These are phyloP conservation scores for Aspergillus tubingensis DNA, from an alignment of 2,329 filamentous ascomycete species.

Conservation along the genomic window DNA sequence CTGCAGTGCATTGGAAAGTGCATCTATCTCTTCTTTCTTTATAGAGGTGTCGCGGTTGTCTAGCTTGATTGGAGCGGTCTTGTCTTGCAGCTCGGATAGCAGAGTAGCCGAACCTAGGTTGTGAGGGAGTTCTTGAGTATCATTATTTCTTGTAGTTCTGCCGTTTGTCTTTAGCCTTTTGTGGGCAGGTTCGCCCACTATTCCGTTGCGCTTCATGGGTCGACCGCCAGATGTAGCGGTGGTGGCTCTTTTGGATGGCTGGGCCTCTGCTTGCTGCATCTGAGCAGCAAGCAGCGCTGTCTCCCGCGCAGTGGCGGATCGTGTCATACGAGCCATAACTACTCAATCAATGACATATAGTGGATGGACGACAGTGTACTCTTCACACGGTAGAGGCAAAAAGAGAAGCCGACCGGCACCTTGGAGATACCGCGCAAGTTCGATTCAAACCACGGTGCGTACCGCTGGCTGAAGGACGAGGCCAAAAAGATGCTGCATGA, in stretches of 20 bases:
- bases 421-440: no score
- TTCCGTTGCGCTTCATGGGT: conserved; percentile 18
- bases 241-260: background rate
- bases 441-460: no score
- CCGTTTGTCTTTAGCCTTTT: conserved; percentile 28
- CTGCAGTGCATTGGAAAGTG: conserved; percentile 17
- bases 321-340: conserved; percentile 31
- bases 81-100: background rate
- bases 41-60: background rate
- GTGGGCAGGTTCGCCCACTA: conserved; percentile 22
- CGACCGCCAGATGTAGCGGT: background rate
- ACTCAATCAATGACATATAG: background rate
- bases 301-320: conserved; percentile 28
- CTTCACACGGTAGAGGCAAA: background rate
- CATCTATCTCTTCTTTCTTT: conserved; percentile 10
- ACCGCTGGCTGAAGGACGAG: background rate
- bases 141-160: conserved; percentile 6
- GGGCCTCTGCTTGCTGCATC: conserved; percentile 6
- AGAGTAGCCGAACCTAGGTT: conserved; percentile 50
- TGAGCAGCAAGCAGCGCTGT: conserved; percentile 21
- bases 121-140: conserved; percentile 55
- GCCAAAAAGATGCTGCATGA: background rate
- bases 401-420: background rate
- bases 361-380: background rate
- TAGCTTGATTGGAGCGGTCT: background rate